Evolutionary conservation across 768 basidiomycete genomes (phyloP), one percentile per base, ranked within the genome.

Genomic region (Mycena polygramma): DNA sequence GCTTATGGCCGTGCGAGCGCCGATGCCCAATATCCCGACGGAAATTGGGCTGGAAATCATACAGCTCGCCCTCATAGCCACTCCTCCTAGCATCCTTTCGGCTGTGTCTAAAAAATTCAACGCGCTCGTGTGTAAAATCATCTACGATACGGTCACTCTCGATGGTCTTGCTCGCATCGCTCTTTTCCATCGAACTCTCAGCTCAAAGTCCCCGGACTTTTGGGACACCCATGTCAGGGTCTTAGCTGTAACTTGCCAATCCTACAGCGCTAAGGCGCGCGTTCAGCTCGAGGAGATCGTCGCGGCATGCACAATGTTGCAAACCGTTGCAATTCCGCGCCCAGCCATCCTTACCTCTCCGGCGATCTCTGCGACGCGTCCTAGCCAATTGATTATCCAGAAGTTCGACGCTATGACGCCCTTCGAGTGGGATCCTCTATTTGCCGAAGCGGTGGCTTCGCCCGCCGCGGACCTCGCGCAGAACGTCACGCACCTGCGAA

Each of bases 61-160:
- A n/a, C 64, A 75, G 45, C 45, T 68, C 15, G 67, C 70, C 30
- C 69, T 75, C 49, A n/a, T 55, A n/a, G 48, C 24, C 35, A 61
- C 71, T n/a, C 45, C 49, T 30, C 15, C 57, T 41, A 36, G 35
- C 59, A 30, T 41, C 39, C 61, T 76, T 36, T 64, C 68, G 9
- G 36, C 55, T 24, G 74, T 75, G 14, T 74, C 61, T 17, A 70
- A 66, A 39, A 43, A 26, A 41, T 72, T 77, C 59, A 60, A 53
- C 57, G 53, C 59, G 10, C 67, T 75, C 54, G 66, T 70, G 24
- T 66, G 72, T 45, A 45, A 51, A n/a, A 63, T 75, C 26, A 53
- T 77, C 24, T 77, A 77, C 69, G 65, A 60, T 55, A 69, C 66
- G 22, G 67, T 76, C 22, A 55, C 72, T 15, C 74, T 77, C 10